Percentiles rank a stretch among this genome's conserved stretches.
Conservation (phyloP, 805 yeast species). For the Spathaspora arborariae region DNA sequence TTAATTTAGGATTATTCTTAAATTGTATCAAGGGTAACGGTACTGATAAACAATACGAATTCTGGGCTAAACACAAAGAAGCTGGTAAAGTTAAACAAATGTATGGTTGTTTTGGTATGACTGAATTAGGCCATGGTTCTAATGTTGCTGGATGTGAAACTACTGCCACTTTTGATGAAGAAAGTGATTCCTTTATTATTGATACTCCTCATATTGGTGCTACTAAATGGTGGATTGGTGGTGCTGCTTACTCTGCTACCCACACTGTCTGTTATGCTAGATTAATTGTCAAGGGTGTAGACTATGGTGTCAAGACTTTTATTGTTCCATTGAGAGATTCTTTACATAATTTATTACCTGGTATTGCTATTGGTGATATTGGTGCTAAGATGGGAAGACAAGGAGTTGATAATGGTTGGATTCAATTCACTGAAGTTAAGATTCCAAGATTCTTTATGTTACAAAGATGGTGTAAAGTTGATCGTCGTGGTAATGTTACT, state of each 20-base stretch:
- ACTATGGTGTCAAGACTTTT: conserved; percentile 89
- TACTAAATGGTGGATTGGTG: conserved; percentile 99
- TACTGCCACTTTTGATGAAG: conserved; percentile 74
- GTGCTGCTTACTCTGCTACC: conserved; percentile 92
- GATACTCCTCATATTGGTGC: conserved; percentile 91
- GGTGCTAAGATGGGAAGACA: conserved; percentile 96
- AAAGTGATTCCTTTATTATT: conserved; percentile 64
- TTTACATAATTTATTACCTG: conserved; percentile 70
- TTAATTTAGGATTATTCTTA: conserved; percentile 37
- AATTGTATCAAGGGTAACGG: conserved; percentile 41
- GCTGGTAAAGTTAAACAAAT: conserved; percentile 30
- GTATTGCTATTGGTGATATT: conserved; percentile 83
- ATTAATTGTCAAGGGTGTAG: conserved; percentile 73
- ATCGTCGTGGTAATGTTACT: conserved; percentile 62
- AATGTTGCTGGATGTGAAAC: conserved; percentile 93
- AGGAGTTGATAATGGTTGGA: conserved; percentile 96
- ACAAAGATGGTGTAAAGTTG: conserved; percentile 71
- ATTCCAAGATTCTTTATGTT: conserved; percentile 84
- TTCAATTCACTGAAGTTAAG: conserved; percentile 78
- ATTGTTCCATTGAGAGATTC: conserved; percentile 85
- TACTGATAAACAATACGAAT: conserved; percentile 33
- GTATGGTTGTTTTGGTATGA: conserved; percentile 91
- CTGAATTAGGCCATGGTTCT: conserved; percentile 90
- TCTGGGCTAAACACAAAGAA: conserved; percentile 35
- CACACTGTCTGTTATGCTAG: conserved; percentile 86